Conservation (phyloP, 1,284 basidiomycete species). For the Ganoderma boninense region DNA sequence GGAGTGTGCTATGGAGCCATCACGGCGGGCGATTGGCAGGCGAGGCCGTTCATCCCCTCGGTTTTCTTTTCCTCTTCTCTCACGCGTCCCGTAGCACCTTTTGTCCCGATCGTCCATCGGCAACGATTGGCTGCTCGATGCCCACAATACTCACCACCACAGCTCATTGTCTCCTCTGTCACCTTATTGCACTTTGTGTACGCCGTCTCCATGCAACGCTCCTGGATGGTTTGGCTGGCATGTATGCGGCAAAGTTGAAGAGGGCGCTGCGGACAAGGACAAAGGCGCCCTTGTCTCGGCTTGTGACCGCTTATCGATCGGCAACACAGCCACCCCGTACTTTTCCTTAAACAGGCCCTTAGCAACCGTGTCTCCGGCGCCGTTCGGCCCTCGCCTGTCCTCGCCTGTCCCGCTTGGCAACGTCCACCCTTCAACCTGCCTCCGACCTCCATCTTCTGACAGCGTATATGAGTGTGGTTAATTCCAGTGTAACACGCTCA, state of each 20-base stretch:
- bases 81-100: constrained; percentile 29
- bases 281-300: background rate
- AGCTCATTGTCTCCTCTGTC: constrained; percentile 18
- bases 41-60: constrained; percentile 7
- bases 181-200: background rate
- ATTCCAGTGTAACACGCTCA: background rate
- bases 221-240: background rate
- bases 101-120: constrained; percentile 20
- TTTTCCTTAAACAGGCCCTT: constrained; percentile 2
- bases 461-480: background rate
- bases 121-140: constrained; percentile 6
- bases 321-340: constrained; percentile 26
- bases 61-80: constrained; percentile 7
- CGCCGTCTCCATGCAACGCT: background rate
- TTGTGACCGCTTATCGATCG: constrained; percentile 19
- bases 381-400: too few relatives aligned
- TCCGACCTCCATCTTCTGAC: background rate
- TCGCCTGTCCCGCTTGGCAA: background rate
- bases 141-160: constrained; percentile 12
- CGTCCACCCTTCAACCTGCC: background rate
- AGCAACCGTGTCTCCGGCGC: background rate
- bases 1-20: constrained; percentile 2
- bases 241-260: background rate
- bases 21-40: background rate
- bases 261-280: background rate